A percentile compares a stretch with the other conserved stretches of the same genome.
Conservation (phyloP, 2,329 filamentous ascomycete genomes). For the Hymenoscyphus scutula region DNA sequence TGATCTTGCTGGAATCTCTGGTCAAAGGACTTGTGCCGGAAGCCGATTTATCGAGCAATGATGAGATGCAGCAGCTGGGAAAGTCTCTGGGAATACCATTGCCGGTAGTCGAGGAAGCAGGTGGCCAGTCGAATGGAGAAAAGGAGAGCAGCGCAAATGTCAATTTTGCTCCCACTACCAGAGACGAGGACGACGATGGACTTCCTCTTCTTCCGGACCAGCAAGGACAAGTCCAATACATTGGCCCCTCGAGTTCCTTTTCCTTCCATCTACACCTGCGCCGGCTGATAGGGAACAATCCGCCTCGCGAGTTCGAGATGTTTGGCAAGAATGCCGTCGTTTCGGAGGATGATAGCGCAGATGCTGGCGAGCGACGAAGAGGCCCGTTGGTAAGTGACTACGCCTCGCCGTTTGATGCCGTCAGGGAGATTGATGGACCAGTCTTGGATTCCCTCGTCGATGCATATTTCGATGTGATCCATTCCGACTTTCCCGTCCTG, state of each 20-base stretch:
- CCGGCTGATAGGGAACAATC: constrained; percentile 37
- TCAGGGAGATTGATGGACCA: constrained; percentile 31
- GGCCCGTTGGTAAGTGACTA: constrained; percentile 10
- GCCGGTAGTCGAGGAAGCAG: constrained; percentile 29
- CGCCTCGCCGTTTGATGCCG: constrained; percentile 23
- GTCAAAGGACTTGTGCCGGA: constrained; percentile 45
- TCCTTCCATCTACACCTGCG: constrained; percentile 43
- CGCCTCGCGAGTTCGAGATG: constrained; percentile 36
- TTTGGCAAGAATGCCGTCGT: constrained; percentile 42
- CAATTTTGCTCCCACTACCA: constrained; percentile 12
- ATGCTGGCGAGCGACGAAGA: constrained; percentile 10
- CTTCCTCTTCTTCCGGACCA: constrained; percentile 40
- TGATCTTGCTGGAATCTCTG: constrained; percentile 43
- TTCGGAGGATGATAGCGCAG: constrained; percentile 9
- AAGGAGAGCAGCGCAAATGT: not conserved
- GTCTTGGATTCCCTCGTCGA: constrained; percentile 39
- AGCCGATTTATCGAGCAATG: constrained; percentile 42
- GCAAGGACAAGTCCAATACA: constrained; percentile 45
- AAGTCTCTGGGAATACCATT: constrained; percentile 41
- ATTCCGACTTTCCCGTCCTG: constrained; percentile 44
- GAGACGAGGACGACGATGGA: constrained; percentile 33
- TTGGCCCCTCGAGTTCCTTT: constrained; percentile 43
- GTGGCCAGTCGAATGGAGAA: constrained; percentile 20
- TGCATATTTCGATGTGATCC: constrained; percentile 43
- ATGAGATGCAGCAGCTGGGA: constrained; percentile 42